Percentiles rank a stretch among this genome's conserved stretches.
Evolutionary conservation across 768 basidiomycete species (phyloP).

Genomic region (Leucocoprinus leucothites): DNA sequence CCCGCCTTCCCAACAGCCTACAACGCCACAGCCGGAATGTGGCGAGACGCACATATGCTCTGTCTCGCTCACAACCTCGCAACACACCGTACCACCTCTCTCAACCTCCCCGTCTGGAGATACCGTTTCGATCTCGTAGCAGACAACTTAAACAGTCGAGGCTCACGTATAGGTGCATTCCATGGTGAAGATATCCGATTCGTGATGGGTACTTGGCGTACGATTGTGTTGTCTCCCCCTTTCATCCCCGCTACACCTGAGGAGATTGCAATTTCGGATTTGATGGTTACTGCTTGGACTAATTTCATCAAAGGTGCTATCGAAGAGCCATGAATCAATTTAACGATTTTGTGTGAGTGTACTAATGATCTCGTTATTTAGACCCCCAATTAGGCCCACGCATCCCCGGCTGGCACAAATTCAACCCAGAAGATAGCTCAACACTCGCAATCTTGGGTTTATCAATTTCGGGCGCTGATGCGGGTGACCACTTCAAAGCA

Average conservation of each 20-base stretch:
- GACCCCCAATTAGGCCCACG: slow-evolving; percentile 26
- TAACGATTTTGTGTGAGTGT: too few species aligned
- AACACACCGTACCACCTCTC: slow-evolving; percentile 17
- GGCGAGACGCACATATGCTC: slow-evolving; percentile 33
- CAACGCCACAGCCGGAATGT: slow-evolving; percentile 31
- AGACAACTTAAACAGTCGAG: slow-evolving; percentile 29
- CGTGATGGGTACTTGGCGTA: slow-evolving; percentile 30
- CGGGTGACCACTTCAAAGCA: slow-evolving; percentile 23
- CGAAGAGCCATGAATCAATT: too few species aligned
- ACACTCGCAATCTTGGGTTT: slow-evolving; percentile 27
- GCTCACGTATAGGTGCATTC: slow-evolving; percentile 29
- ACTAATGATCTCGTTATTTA: slow-evolving; percentile 6
- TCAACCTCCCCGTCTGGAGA: slow-evolving; percentile 25
- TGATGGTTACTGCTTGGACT: slow-evolving; percentile 33
- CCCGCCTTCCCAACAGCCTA: slow-evolving; percentile 26
- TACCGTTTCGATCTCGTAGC: slow-evolving; percentile 31
- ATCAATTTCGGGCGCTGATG: slow-evolving; percentile 20
- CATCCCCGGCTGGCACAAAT: slow-evolving; percentile 27
- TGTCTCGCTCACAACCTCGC: slow-evolving; percentile 30
- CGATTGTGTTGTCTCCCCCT: slow-evolving; percentile 27
- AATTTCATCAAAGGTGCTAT: slow-evolving; percentile 30
- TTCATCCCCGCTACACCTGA: slow-evolving; percentile 26
- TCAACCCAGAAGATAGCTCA: slow-evolving; percentile 21
- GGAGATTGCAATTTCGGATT: slow-evolving; percentile 27
- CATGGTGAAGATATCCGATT: slow-evolving; percentile 30